A percentile compares a stretch with the other conserved stretches of the same genome.
phyloP scores from a whole-genome alignment of 768 basidiomycete species.

The Phlegmacium glaucopus region DNA sequence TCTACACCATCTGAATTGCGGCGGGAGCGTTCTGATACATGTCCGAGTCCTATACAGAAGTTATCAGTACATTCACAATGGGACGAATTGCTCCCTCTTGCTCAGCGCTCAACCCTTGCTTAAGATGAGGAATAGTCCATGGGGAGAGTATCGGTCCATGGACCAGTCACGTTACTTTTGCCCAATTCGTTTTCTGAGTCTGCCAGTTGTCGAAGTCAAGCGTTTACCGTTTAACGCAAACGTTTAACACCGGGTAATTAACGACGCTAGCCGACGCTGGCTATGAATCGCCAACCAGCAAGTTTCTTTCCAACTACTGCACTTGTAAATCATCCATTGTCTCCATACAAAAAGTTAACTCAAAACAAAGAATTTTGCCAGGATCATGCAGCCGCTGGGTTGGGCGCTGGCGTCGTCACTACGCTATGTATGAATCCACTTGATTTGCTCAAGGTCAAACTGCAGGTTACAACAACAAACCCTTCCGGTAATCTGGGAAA shows the following conservation, averaged over 20 bases:
- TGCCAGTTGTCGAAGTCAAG: too few species aligned
- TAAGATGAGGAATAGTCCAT: too few species aligned
- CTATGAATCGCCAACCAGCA: conserved; percentile 32
- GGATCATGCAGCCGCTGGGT: conserved; percentile 95
- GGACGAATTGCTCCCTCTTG: too few species aligned
- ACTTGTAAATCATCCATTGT: conserved; percentile 29
- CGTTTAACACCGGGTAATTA: conserved; percentile 5
- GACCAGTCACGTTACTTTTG: too few species aligned
- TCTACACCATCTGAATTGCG: too few species aligned
- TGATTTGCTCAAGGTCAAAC: conserved; percentile 91
- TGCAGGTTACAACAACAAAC: conserved; percentile 78
- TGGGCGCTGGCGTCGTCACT: conserved; percentile 89
- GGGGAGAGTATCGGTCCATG: too few species aligned
- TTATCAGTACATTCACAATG: too few species aligned
- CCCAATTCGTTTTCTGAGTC: too few species aligned
- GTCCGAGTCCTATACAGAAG: too few species aligned
- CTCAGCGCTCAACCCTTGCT: too few species aligned
- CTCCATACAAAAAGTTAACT: not conserved
- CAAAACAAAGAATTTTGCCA: conserved; percentile 23
- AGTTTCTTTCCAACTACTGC: conserved; percentile 53
- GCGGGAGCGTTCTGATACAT: too few species aligned
- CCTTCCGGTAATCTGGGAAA: conserved; percentile 59
- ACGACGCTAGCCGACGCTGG: conserved; percentile 4
- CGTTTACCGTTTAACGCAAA: too few species aligned
- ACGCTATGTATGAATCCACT: conserved; percentile 97